phyloP scores from a whole-genome alignment of 73 alveolate genomes.

The Paramecium octaurelia region DNA sequence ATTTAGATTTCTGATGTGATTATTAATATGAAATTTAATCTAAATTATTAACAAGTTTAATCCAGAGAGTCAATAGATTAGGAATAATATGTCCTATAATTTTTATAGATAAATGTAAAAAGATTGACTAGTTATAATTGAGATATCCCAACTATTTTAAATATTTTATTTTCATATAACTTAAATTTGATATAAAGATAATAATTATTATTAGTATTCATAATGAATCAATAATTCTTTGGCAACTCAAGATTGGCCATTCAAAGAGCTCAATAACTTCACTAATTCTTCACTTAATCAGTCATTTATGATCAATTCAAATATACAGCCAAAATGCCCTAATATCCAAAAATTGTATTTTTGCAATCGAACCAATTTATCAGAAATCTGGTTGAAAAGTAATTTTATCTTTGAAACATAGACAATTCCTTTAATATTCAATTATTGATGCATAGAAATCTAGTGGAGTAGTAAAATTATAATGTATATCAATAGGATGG shows the following conservation, averaged over 20 bases:
- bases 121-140: no score
- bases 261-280: not conserved
- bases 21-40: not conserved
- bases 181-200: not conserved
- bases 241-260: not conserved
- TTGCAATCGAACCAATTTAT: not conserved
- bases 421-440: not conserved
- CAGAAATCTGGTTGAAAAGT: not conserved
- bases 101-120: no score
- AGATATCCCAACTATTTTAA: no score
- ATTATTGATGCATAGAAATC: not conserved
- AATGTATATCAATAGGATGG: not conserved
- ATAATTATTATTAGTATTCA: not conserved
- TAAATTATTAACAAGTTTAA: not conserved
- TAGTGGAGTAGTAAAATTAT: not conserved
- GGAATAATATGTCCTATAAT: no score
- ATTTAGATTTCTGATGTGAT: not conserved
- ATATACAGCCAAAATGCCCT: not conserved
- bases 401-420: not conserved
- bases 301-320: not conserved
- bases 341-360: conserved; percentile 19
- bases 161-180: not conserved
- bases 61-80: no score
- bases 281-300: not conserved
- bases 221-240: conserved; percentile 33